These are phyloP conservation scores for Pyrenula massariospora DNA, from an alignment of 495 filamentous ascomycete genomes.

Conservation along the genomic window DNA sequence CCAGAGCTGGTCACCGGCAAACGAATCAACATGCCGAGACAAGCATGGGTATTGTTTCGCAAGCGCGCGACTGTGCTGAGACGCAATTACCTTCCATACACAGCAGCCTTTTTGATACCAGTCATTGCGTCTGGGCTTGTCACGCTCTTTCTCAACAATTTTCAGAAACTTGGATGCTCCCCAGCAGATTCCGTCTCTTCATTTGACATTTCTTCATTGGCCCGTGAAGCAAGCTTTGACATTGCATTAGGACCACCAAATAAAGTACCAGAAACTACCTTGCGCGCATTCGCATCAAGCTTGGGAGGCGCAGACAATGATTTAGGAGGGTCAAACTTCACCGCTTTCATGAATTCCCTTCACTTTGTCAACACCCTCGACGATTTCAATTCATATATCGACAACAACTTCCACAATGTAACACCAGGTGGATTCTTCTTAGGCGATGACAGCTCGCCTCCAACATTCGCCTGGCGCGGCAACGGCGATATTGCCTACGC, in stretches of 20 bases:
- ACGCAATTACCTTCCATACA: constrained; percentile 62
- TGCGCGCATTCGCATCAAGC: constrained; percentile 26
- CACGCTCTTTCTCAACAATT: constrained; percentile 54
- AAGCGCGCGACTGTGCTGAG: constrained; percentile 70
- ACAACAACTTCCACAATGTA: constrained; percentile 47
- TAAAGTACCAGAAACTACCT: constrained; percentile 24
- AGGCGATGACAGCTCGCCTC: constrained; percentile 34
- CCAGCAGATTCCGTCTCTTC: constrained; percentile 27
- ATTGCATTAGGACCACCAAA: constrained; percentile 52
- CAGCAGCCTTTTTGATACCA: constrained; percentile 60
- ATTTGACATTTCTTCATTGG: constrained; percentile 24
- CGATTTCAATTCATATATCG: constrained; percentile 57
- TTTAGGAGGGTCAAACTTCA: constrained; percentile 5
- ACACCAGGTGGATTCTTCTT: constrained; percentile 70
- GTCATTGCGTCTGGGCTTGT: constrained; percentile 65
- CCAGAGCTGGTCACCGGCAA: constrained; percentile 57
- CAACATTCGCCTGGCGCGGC: constrained; percentile 52
- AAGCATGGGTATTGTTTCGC: constrained; percentile 60
- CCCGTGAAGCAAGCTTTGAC: constrained; percentile 23
- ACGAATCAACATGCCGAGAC: constrained; percentile 48
- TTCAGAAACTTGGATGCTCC: constrained; percentile 44
- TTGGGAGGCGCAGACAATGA: constrained; percentile 15
- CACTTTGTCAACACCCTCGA: constrained; percentile 49
- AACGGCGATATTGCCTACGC: constrained; percentile 37
- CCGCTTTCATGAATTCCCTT: constrained; percentile 17